A percentile compares a stretch with the other conserved stretches of the same genome.
Conservation (phyloP, 805 yeast species). For the Kuraishia piskuri region DNA sequence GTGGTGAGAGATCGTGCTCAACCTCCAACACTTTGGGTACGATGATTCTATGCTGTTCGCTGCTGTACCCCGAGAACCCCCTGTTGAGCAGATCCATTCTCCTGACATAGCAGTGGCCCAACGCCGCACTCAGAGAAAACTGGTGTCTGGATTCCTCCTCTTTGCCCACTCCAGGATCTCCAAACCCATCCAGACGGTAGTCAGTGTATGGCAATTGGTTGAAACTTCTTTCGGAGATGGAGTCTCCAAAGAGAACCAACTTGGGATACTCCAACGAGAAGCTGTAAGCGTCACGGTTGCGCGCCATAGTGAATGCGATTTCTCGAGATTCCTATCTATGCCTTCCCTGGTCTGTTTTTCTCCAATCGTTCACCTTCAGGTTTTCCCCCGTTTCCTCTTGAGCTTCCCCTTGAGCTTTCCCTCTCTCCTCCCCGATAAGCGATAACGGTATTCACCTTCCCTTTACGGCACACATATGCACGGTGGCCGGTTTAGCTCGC, state of each 20-base stretch:
- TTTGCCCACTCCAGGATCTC: background rate
- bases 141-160: background rate
- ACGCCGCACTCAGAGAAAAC: slow-evolving; percentile 5
- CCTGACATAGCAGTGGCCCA: slow-evolving; percentile 36
- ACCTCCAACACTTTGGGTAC: slow-evolving; percentile 40
- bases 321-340: no score
- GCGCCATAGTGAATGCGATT: background rate
- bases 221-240: slow-evolving; percentile 24
- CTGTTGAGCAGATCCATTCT: slow-evolving; percentile 61
- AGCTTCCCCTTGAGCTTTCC: background rate
- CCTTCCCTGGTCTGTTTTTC: no score
- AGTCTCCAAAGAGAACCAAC: slow-evolving; percentile 23
- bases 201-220: slow-evolving; percentile 8
- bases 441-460: background rate
- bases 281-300: background rate
- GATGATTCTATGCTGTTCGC: slow-evolving; percentile 48
- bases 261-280: slow-evolving; percentile 1
- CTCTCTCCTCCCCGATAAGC: background rate
- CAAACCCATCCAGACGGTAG: background rate
- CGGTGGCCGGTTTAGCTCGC: background rate
- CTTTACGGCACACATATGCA: background rate
- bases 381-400: no score
- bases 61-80: slow-evolving; percentile 73
- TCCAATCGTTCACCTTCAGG: background rate
- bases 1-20: slow-evolving; percentile 30